Conservation (phyloP, 2,329 filamentous ascomycete genomes). For the Teratosphaeria destructans region DNA sequence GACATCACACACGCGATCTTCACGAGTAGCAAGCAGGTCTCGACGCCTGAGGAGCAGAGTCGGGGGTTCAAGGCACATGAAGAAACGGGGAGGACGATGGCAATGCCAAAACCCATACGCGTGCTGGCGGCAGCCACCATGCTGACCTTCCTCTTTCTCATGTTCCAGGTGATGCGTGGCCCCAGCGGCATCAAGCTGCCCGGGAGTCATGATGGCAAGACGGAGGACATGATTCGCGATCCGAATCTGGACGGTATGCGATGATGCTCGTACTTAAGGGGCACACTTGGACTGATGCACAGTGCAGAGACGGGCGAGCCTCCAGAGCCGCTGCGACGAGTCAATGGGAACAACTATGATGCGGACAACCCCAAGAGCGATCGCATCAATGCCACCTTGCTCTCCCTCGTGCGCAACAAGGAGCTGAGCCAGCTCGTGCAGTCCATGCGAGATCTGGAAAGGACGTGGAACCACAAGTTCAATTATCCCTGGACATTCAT, state of each 20-base stretch:
- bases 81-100: slow-evolving; percentile 47
- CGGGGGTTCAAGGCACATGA: slow-evolving; percentile 3
- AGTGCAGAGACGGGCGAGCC: slow-evolving; percentile 69
- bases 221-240: slow-evolving; percentile 60
- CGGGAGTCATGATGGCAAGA: slow-evolving; percentile 25
- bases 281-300: neutral
- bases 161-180: slow-evolving; percentile 62
- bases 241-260: slow-evolving; percentile 75
- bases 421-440: slow-evolving; percentile 75
- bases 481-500: slow-evolving; percentile 99
- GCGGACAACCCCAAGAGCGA: slow-evolving; percentile 64
- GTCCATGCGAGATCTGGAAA: slow-evolving; percentile 83
- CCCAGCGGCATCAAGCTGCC: slow-evolving; percentile 33
- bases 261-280: neutral
- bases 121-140: slow-evolving; percentile 62
- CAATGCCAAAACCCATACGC: slow-evolving; percentile 74
- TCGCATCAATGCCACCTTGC: slow-evolving; percentile 85
- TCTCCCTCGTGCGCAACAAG: slow-evolving; percentile 85
- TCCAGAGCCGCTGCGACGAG: slow-evolving; percentile 61
- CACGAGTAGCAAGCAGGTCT: neutral
- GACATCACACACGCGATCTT: neutral
- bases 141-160: slow-evolving; percentile 65
- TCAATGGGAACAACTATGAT: slow-evolving; percentile 61
- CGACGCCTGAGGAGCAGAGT: neutral
- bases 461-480: slow-evolving; percentile 97